Conservation (phyloP, 306 rosid species). For the Luffa acutangula region DNA sequence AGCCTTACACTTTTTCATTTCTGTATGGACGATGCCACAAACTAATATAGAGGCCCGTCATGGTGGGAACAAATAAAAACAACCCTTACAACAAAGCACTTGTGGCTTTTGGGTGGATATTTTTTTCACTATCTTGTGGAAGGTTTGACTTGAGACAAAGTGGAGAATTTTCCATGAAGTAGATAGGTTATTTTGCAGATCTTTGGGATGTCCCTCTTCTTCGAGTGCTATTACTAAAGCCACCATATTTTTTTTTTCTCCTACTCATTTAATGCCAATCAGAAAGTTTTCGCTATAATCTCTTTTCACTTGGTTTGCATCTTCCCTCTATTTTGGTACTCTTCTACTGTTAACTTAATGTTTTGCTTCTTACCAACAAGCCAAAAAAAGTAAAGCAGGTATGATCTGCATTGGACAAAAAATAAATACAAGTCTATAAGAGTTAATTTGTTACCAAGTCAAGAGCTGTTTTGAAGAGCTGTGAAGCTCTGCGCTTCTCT, state of each 20-base stretch:
- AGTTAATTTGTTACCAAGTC: conserved; percentile 51
- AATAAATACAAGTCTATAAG: not conserved
- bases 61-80: not conserved
- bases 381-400: not conserved
- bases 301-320: not conserved
- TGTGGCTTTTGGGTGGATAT: not conserved
- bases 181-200: not conserved
- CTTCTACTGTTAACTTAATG: not conserved
- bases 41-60: not conserved
- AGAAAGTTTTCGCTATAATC: not conserved
- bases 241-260: not conserved
- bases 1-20: not conserved
- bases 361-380: not conserved
- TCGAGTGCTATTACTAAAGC: not conserved
- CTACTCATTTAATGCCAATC: not conserved
- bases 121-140: not conserved
- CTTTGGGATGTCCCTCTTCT: not conserved
- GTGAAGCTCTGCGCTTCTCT: conserved; percentile 72
- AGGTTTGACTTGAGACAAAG: not conserved
- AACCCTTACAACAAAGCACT: not conserved
- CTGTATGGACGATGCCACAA: not conserved
- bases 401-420: not conserved
- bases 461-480: conserved; percentile 72
- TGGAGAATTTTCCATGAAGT: not conserved
- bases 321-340: not conserved